Evolutionary conservation across 2,329 filamentous ascomycete species (phyloP).

Genomic region (Colletotrichum abscissum): DNA sequence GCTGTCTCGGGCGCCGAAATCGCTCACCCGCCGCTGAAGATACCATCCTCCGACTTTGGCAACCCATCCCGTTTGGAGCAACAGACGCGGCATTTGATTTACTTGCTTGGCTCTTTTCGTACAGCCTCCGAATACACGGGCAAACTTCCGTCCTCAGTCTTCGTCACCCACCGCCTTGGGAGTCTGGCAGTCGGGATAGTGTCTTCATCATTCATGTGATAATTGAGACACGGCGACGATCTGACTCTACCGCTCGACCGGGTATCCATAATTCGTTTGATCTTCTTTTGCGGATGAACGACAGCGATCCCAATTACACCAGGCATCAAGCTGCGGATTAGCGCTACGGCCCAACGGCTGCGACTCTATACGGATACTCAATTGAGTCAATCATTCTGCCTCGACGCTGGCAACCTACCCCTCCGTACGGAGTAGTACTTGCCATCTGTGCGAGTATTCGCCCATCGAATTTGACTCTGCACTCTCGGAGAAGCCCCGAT

Average conservation of each 20-base stretch:
- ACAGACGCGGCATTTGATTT: neutral
- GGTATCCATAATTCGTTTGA: neutral
- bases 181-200: neutral
- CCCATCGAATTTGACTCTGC: neutral
- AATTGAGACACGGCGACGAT: neutral
- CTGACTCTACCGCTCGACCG: neutral
- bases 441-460: neutral
- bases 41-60: neutral
- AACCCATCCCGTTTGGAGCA: neutral
- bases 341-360: neutral
- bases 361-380: no score
- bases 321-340: neutral
- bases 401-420: no score
- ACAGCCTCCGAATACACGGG: neutral
- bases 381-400: neutral
- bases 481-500: neutral
- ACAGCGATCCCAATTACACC: constrained; percentile 31
- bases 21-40: neutral
- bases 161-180: neutral
- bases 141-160: neutral
- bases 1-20: neutral
- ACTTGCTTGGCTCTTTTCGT: neutral
- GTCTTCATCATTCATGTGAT: neutral
- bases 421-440: neutral
- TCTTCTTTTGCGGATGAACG: neutral